A percentile compares a stretch with the other conserved stretches of the same genome.
phyloP scores from a whole-genome alignment of 495 filamentous ascomycete species.

The Penicillium cosmopolitanum region DNA sequence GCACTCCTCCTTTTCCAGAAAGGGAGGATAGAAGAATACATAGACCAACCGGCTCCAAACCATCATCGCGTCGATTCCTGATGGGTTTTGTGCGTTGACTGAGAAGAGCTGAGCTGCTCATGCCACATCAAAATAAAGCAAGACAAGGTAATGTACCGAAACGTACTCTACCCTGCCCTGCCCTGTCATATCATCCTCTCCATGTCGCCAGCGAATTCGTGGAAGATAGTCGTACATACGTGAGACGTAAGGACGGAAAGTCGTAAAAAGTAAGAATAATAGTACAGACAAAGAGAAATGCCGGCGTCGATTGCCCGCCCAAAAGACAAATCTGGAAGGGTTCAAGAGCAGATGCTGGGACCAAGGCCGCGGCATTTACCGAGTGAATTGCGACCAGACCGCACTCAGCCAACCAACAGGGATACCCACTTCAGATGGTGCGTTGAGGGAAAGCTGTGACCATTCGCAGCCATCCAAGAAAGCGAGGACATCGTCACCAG shows the following conservation, averaged over 20 bases:
- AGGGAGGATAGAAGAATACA: too few relatives aligned
- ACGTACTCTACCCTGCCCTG: too few relatives aligned
- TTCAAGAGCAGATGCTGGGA: not conserved
- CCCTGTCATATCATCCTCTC: too few relatives aligned
- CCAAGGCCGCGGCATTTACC: conserved; percentile 15
- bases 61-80: too few relatives aligned
- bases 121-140: too few relatives aligned
- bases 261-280: conserved; percentile 21
- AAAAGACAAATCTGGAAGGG: too few relatives aligned
- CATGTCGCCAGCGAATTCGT: conserved; percentile 8
- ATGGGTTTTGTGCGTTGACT: too few relatives aligned
- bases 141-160: too few relatives aligned
- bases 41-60: too few relatives aligned
- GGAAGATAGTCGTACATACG: conserved; percentile 23
- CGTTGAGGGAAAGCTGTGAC: conserved; percentile 35
- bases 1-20: too few relatives aligned
- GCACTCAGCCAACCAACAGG: conserved; percentile 47
- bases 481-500: conserved; percentile 51
- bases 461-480: conserved; percentile 53
- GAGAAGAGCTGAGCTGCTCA: too few relatives aligned
- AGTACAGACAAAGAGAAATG: conserved; percentile 17
- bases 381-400: conserved; percentile 43
- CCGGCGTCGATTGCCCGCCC: too few relatives aligned
- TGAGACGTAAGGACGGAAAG: conserved; percentile 18
- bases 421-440: conserved; percentile 41